A percentile compares a stretch with the other conserved stretches of the same genome.
These are phyloP conservation scores for Rosa multiflora DNA, from an alignment of 306 rosid genomes.

Conservation along the genomic window DNA sequence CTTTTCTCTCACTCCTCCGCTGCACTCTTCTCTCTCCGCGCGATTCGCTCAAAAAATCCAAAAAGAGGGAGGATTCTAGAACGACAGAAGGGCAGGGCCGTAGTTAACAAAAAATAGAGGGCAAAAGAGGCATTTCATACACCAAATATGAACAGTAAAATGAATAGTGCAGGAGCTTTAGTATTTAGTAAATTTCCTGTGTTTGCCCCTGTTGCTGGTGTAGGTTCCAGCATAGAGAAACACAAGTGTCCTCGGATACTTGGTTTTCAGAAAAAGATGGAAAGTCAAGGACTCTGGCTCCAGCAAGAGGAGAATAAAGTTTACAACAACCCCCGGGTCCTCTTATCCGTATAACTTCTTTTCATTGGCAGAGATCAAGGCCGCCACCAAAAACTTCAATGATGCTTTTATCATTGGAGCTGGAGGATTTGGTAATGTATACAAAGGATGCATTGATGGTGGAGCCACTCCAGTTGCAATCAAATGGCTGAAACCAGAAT, in stretches of 20 bases:
- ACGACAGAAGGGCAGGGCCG: no score
- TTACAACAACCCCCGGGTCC: not conserved
- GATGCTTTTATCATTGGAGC: slow-evolving; percentile 6
- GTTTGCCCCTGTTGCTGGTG: not conserved
- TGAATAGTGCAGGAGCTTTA: no score
- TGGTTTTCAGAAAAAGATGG: not conserved
- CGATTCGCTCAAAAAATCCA: no score
- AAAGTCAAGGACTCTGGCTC: not conserved
- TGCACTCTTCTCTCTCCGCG: no score
- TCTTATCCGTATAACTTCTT: slow-evolving; percentile 18
- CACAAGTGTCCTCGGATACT: not conserved
- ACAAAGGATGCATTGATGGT: slow-evolving; percentile 1
- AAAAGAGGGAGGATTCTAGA: no score
- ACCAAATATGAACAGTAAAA: no score
- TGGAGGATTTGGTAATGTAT: slow-evolving; percentile 31
- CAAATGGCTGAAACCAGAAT: slow-evolving; percentile 33
- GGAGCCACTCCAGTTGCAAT: slow-evolving; percentile 16
- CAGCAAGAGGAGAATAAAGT: not conserved
- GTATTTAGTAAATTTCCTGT: not conserved
- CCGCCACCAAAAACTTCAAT: slow-evolving; percentile 33
- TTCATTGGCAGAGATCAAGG: slow-evolving; percentile 32
- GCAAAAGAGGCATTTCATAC: no score
- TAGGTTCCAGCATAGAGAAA: not conserved
- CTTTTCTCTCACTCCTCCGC: no score
- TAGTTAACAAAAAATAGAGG: no score